Base-by-base conservation (phyloP, 139 green algal species). In the Ettlia oleoabundans region DNA sequence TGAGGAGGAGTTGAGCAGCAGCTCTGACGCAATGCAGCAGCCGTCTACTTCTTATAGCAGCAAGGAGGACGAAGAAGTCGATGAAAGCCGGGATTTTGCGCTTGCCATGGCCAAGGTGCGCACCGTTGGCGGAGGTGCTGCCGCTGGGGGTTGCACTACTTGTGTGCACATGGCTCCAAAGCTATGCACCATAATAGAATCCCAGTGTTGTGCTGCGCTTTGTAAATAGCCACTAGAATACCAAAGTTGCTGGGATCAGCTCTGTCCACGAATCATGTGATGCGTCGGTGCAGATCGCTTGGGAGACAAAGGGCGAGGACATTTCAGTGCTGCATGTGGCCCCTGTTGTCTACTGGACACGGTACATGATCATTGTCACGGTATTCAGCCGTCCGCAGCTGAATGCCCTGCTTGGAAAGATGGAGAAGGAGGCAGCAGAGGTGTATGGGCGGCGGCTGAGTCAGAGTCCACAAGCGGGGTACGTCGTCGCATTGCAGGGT, bases 351-450 rank as follows among this genome's bases (percentile, higher is more conserved):
- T 90, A 85, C 51, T 93, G 89, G 89, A 92, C 87, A 40, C 84
- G 69, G 40, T 95, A 94, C 69, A 89, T 94, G 85, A 77, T 92
- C 55, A 78, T 92, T 28, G 64, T 69, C 32, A 91, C 82, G 18
- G 88, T 93, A 9, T 90, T 85, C 81, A 89, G 78, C 26, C 65
- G n/a, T 13, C 91, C 92, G 0, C 92, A 95, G 88, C 86, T 96
- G 73, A 78, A 90, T n/a, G 93, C 93, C 9, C 82, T 94, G 15
- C 69, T 96, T 19, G 82, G 65, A 28, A 93, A 90, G 65, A 87
- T 94, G 74, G 84, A 90, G 42, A 82, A 89, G 58, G 78, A 86
- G 41, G 92, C 90, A 15, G 47, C 70, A 38, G 85, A 90, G 10
- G 30, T 61, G 10, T 86, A 78, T 37, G 77, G 61, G 1, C 69